Base-by-base conservation (phyloP, 495 filamentous ascomycete genomes). In the Neurospora africana region DNA sequence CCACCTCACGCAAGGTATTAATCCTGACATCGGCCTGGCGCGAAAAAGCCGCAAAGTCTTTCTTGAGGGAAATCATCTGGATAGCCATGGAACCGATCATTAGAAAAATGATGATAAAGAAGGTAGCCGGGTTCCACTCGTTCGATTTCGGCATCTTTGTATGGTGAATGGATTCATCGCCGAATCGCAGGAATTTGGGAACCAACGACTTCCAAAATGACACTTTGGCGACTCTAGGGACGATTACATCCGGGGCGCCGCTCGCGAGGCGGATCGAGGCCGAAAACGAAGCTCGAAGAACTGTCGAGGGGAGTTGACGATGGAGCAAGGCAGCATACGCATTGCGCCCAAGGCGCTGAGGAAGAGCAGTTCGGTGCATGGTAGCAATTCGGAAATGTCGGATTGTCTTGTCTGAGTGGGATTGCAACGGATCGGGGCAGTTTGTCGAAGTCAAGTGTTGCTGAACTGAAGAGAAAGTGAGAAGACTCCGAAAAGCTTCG, bases 21-120 rank as follows among this genome's bases (percentile, higher is more conserved):
- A 99, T 91, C 76, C 91, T 91, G 10, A 91, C 89, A 78, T 97
- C 92, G 44, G 92, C 88, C 70, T 88, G 88, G 68, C 94, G 89
- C 74, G 83, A 88, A 74, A 92, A 95, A 3, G 87, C 86, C 11
- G 85, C 83, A 76, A 89, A 92, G 17, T 94, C 89, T 70, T 91
- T 92, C 79, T 88, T 91, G 74, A 98, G 78, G 8, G 89, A 84
- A 72, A 99, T 91, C 87, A 95, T 90, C 73, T 97, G 91, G 75
- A 99, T 97, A 15, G 94, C 90, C 81, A 98, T 95, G 72, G 92
- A 96, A 2, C 95, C 96, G 74, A 98, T 94, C 73, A 97, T 86
- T 47, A 97, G 85, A 76, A 93, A 94, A 70, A 98, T 94, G 77
- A 92, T 83, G 76, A 99, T 95, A 83, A 91, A 98, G 76, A 93